Percentiles rank a stretch among this genome's conserved stretches.
phyloP scores from a whole-genome alignment of 139 green algal species.

The Tetratostichococcus sp. region DNA sequence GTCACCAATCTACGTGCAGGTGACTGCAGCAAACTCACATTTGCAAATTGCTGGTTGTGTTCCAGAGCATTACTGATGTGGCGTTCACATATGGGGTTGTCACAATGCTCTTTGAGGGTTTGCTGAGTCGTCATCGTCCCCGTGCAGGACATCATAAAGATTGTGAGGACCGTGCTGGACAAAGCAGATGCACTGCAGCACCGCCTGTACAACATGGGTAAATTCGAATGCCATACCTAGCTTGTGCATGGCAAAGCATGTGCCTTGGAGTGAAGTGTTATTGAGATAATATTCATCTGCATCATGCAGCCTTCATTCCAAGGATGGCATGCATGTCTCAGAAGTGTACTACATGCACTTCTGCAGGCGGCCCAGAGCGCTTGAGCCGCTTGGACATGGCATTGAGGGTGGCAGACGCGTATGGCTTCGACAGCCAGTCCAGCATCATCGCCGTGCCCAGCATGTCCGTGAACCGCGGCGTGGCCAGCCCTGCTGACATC shows the following conservation, averaged over 20 bases:
- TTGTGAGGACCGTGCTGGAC: conserved; percentile 26
- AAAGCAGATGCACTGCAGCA: background rate
- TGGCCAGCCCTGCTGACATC: conserved; percentile 37
- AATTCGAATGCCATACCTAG: too few relatives aligned
- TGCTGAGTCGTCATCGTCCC: background rate
- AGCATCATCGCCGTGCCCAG: conserved; percentile 8
- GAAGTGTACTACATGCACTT: too few relatives aligned
- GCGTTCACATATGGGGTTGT: background rate
- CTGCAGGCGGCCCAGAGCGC: conserved; percentile 47
- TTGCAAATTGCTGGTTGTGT: background rate
- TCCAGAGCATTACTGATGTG: background rate
- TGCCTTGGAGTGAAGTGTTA: background rate
- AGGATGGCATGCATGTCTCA: too few relatives aligned
- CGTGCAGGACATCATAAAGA: conserved; percentile 39
- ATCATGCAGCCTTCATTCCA: too few relatives aligned
- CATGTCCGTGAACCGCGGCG: conserved; percentile 8
- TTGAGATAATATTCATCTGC: background rate
- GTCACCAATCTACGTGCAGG: conserved; percentile 47
- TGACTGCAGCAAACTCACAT: background rate
- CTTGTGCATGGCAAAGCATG: too few relatives aligned
- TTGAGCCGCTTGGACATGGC: conserved; percentile 59
- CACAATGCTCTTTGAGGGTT: too few relatives aligned
- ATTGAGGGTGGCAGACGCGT: conserved; percentile 10
- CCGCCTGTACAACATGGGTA: conserved; percentile 45
- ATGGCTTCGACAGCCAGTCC: background rate